Conservation (phyloP, 345 rosid genomes). For the Kandelia obovata region DNA sequence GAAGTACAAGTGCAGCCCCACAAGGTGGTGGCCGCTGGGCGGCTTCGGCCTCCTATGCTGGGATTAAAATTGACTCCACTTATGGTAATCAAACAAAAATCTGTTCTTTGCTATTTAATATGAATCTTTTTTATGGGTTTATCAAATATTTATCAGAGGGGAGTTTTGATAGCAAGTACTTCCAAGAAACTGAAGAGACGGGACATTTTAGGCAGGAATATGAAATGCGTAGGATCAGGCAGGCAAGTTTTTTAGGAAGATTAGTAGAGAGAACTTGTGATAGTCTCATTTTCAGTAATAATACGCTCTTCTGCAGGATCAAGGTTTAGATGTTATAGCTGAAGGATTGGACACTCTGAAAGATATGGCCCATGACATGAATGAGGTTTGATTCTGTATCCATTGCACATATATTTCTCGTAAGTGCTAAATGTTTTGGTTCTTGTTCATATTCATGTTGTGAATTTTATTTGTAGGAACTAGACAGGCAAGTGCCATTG, state of each 20-base stretch:
- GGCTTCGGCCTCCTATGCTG: constrained; percentile 23
- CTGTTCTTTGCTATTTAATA: not conserved
- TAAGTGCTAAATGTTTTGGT: not conserved
- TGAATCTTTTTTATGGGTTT: not conserved
- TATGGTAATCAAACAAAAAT: constrained; percentile 9
- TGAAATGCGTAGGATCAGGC: constrained; percentile 29
- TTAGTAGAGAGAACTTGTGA: not conserved
- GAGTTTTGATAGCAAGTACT: constrained; percentile 25
- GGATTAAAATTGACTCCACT: constrained; percentile 23
- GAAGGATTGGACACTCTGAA: constrained; percentile 33
- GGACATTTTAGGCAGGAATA: constrained; percentile 27
- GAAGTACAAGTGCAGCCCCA: constrained; percentile 16
- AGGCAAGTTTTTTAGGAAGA: constrained; percentile 13
- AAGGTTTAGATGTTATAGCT: constrained; percentile 32
- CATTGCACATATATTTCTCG: not conserved
- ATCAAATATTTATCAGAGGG: constrained; percentile 11
- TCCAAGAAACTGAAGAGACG: constrained; percentile 15
- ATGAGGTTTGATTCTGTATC: constrained; percentile 24
- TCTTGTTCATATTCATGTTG: not conserved
- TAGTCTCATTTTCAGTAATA: not conserved
- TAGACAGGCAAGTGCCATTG: constrained; percentile 29
- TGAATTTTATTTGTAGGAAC: constrained; percentile 17
- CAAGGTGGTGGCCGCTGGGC: constrained; percentile 13
- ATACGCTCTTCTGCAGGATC: constrained; percentile 19
- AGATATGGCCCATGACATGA: constrained; percentile 29